These are phyloP conservation scores for Daldinia loculata DNA, from an alignment of 495 filamentous ascomycete genomes.

Conservation along the genomic window DNA sequence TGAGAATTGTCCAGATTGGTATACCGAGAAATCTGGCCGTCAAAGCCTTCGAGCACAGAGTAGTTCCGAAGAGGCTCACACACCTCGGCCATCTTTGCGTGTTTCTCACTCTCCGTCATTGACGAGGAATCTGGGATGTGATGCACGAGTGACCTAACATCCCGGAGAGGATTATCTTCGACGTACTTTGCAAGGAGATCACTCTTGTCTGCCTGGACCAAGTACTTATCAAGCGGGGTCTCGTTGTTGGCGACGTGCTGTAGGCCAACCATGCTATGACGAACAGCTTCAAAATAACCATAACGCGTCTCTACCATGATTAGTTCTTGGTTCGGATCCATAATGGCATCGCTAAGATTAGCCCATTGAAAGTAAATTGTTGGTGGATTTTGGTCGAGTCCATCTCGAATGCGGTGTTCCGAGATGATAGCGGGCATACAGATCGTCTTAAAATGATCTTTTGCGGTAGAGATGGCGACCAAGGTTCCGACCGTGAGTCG, in stretches of 20 bases:
- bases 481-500: slow-evolving; percentile 74
- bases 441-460: slow-evolving; percentile 69
- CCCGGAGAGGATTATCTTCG: slow-evolving; percentile 42
- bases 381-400: slow-evolving; percentile 69
- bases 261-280: slow-evolving; percentile 75
- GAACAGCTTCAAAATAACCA: slow-evolving; percentile 77
- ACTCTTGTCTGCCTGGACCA: slow-evolving; percentile 53
- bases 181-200: slow-evolving; percentile 48
- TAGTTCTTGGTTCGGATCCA: slow-evolving; percentile 76
- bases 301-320: slow-evolving; percentile 78
- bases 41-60: slow-evolving; percentile 55
- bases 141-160: slow-evolving; percentile 49
- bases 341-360: slow-evolving; percentile 61
- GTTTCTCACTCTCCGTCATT: slow-evolving; percentile 45
- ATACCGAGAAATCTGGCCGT: slow-evolving; percentile 35
- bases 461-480: slow-evolving; percentile 71
- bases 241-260: slow-evolving; percentile 72
- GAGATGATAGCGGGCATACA: slow-evolving; percentile 79
- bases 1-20: slow-evolving; percentile 75
- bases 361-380: slow-evolving; percentile 82
- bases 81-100: slow-evolving; percentile 57
- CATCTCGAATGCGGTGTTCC: slow-evolving; percentile 66
- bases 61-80: slow-evolving; percentile 26
- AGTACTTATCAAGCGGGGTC: slow-evolving; percentile 50
- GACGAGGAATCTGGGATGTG: slow-evolving; percentile 41